Percentiles rank a stretch among this genome's conserved stretches.
Evolutionary conservation across 306 rosid species (phyloP).

Genomic region (Hylodesmum podocarpum): DNA sequence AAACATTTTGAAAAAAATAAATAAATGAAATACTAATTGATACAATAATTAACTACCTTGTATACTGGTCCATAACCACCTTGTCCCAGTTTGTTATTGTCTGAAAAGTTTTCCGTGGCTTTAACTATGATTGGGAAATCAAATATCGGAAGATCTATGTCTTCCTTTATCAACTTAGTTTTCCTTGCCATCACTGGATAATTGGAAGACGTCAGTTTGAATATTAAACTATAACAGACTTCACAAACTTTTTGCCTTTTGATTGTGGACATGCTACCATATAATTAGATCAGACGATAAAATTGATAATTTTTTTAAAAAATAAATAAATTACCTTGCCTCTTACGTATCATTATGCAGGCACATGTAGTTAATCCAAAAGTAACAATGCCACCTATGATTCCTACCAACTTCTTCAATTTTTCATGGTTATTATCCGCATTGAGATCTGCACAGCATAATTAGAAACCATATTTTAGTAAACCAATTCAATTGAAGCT

Average conservation of each 20-base stretch:
- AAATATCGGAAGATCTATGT: constrained; percentile 38
- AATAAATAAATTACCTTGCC: constrained; percentile 11
- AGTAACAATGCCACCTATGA: neutral
- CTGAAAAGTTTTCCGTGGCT: constrained; percentile 42
- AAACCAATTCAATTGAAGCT: too few relatives aligned
- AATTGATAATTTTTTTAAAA: too few relatives aligned
- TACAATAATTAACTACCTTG: too few relatives aligned
- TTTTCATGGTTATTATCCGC: neutral
- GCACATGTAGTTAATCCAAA: neutral
- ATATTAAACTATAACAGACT: neutral
- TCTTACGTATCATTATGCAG: neutral
- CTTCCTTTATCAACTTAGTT: neutral
- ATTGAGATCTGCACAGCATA: too few relatives aligned
- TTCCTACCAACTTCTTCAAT: neutral
- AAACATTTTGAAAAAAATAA: neutral
- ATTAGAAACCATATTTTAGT: too few relatives aligned
- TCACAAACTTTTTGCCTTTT: too few relatives aligned
- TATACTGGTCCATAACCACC: constrained; percentile 54
- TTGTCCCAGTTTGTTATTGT: constrained; percentile 37
- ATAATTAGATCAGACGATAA: too few relatives aligned
- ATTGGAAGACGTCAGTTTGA: neutral
- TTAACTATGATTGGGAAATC: constrained; percentile 26
- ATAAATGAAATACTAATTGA: too few relatives aligned
- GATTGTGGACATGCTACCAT: neutral
- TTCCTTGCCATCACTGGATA: neutral